These are phyloP conservation scores for Aureobasidium pullulans DNA, from an alignment of 2,329 filamentous ascomycete genomes.

Conservation along the genomic window DNA sequence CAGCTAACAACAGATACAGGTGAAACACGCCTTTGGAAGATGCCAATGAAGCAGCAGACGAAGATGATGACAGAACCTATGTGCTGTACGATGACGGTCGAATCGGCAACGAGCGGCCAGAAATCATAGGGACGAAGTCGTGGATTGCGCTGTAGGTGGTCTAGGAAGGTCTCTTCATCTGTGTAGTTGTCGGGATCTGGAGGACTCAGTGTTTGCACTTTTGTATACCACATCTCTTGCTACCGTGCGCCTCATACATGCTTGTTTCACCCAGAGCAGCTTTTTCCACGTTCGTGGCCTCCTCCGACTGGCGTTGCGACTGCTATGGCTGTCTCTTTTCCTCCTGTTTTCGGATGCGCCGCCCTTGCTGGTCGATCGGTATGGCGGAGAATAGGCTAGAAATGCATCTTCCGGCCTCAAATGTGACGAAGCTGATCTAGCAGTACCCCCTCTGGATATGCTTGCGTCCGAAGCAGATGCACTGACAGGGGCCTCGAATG, in stretches of 20 bases:
- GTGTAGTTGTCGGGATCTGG: slow-evolving; percentile 97
- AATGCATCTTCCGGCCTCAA: slow-evolving; percentile 83
- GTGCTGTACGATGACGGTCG: slow-evolving; percentile 94
- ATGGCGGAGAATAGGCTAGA: slow-evolving; percentile 53
- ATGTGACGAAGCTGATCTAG: slow-evolving; percentile 31
- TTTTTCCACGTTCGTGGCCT: slow-evolving; percentile 79
- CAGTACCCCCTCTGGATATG: background rate
- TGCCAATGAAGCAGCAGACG: slow-evolving; percentile 85
- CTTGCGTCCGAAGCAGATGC: slow-evolving; percentile 9
- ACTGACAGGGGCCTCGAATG: slow-evolving; percentile 12
- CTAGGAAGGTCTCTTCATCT: slow-evolving; percentile 91
- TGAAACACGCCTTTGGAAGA: slow-evolving; percentile 78
- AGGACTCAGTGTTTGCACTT: background rate
- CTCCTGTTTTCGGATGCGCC: slow-evolving; percentile 29
- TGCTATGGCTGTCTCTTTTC: slow-evolving; percentile 45
- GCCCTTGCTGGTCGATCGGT: slow-evolving; percentile 22
- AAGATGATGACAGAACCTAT: slow-evolving; percentile 93
- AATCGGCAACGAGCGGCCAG: slow-evolving; percentile 91
- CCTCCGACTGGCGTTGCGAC: slow-evolving; percentile 58
- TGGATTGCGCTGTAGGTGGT: slow-evolving; percentile 90
- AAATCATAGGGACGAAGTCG: slow-evolving; percentile 93
- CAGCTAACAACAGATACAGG: slow-evolving; percentile 83
- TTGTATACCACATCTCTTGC: background rate
- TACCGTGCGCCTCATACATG: slow-evolving; percentile 51
- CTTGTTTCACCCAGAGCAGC: slow-evolving; percentile 94